A percentile compares a stretch with the other conserved stretches of the same genome.
Evolutionary conservation across 192 early-diverging fungal species (phyloP).

Genomic region (Backusella morwellensis): DNA sequence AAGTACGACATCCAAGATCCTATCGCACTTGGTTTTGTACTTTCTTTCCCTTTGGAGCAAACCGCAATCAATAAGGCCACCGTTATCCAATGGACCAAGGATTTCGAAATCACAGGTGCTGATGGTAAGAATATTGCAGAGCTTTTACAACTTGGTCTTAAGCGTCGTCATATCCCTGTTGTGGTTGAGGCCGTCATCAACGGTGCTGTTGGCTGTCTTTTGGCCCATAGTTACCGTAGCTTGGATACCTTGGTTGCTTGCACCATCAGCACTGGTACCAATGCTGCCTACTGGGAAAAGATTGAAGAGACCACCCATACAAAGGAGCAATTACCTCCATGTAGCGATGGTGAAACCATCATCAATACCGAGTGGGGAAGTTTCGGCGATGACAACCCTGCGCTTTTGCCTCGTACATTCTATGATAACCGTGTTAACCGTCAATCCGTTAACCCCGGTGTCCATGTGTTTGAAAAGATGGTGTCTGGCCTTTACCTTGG

Average conservation of each 20-base stretch:
- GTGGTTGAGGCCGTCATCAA: slow-evolving; percentile 88
- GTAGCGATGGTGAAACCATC: slow-evolving; percentile 63
- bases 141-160: slow-evolving; percentile 74
- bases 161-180: slow-evolving; percentile 67
- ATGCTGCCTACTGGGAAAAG: slow-evolving; percentile 91
- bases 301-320: slow-evolving; percentile 41
- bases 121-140: slow-evolving; percentile 80
- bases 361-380: slow-evolving; percentile 92
- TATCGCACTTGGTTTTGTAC: slow-evolving; percentile 78
- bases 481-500: slow-evolving; percentile 95
- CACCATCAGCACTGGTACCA: slow-evolving; percentile 93
- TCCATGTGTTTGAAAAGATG: slow-evolving; percentile 92
- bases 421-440: slow-evolving; percentile 84
- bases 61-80: slow-evolving; percentile 63
- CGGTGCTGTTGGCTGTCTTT: slow-evolving; percentile 88
- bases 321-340: slow-evolving; percentile 16
- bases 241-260: slow-evolving; percentile 58
- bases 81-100: slow-evolving; percentile 84
- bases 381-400: slow-evolving; percentile 37
- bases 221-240: slow-evolving; percentile 68
- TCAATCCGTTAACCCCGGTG: slow-evolving; percentile 72
- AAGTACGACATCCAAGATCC: slow-evolving; percentile 15
- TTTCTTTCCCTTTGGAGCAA: slow-evolving; percentile 91
- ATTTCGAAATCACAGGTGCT: slow-evolving; percentile 73
- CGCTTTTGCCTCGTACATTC: slow-evolving; percentile 73